Base-by-base conservation (phyloP, 805 yeast genomes). In the Tetrapisispora namnaoensis region DNA sequence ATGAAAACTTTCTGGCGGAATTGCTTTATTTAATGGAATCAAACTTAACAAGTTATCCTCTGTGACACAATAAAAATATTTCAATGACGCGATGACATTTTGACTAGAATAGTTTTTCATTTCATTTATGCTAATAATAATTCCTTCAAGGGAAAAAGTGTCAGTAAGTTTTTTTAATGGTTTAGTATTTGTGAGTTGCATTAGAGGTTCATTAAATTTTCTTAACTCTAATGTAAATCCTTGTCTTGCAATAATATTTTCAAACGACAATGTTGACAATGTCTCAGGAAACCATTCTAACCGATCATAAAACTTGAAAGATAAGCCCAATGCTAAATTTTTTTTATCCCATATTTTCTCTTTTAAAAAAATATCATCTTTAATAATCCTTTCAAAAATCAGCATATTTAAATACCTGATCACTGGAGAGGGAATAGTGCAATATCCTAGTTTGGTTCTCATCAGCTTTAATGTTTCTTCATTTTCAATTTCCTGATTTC, bases 61-160 rank as follows among this genome's bases (percentile, higher is more conserved):
- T 0, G 95, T 42, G 37, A 42, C 44, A 14, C 44, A n/a, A 20
- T 74, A 57, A 70, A 79, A 52, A 84, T 77, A 63, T 89, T 42
- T 42, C 17, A 32, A 8, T 4, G 44, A 42, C 13, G 28, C 37
- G 20, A 42, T 32, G 18, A 42, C 20, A 32, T 42, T n/a, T 42
- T 42, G 37, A 20, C 20, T 24, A 2, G 36, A 5, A 16, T 42
- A 20, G 21, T 32, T 42, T 18, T 17, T 42, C n/a, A 42, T 30
- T 6, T 42, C 44, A 11, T 24, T n/a, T 13, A 42, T 13, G 14
- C 82, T 72, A 2, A 77, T 68, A 20, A 90, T 62, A 60, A 85
- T 89, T 0, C 98, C 98, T 66, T 91, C 98, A 10, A 88, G 63
- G 0, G 95, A 82, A 0, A 67, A 46, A 0, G 96, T 96, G 59